Evolutionary conservation across 306 rosid species (phyloP), one percentile per base, ranked within the genome.

Genomic region (Gastrolobium villosum): DNA sequence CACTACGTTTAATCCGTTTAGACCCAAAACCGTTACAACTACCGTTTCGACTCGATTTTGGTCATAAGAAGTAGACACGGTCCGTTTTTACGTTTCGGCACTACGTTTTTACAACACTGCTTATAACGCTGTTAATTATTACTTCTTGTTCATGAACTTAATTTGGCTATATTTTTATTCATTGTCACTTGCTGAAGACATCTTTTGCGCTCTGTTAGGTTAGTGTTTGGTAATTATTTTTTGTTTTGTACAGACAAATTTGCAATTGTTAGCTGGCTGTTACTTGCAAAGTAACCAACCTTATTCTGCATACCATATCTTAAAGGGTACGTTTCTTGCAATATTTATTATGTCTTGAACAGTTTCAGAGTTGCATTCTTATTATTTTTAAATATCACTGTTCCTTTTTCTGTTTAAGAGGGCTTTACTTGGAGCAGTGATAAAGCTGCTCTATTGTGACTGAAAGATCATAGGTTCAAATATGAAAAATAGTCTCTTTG

Each of bases 271-370:
- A 77, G 97, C 99, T 65, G 84, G 84, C 82, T 90, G 97, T 84
- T 94, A 91, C 77, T 86, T 94, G 92, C 92, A 87, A 65, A 89
- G 81, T 77, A 90, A 88, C 85, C 97, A 92, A 83, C 91, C 97
- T 74, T 86, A 84, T 79, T 83, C 93, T 15, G 97, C 97, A 10
- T 94, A 92, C 83, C 97, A 92, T 79, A 92, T 94, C 72, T 86
- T 94, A 83, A 94, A 94, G 83, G 99, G 99, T 94, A 87, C 6
- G 66, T 65, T 64, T 74, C n/a, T 30, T 44, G 54, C 73, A 13
- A 4, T 78, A 55, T 72, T 45, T 64, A 20, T 54, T 36, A 55
- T 70, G 53, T 65, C 8, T 59, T 10, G 7, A 53, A 26, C 31
- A 71, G 9, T 10, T 66, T 76, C 39, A 15, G 37, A 57, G 68